Evolutionary conservation across 2,329 filamentous ascomycete genomes (phyloP).

Genomic region (Lasiodiplodia sp.): DNA sequence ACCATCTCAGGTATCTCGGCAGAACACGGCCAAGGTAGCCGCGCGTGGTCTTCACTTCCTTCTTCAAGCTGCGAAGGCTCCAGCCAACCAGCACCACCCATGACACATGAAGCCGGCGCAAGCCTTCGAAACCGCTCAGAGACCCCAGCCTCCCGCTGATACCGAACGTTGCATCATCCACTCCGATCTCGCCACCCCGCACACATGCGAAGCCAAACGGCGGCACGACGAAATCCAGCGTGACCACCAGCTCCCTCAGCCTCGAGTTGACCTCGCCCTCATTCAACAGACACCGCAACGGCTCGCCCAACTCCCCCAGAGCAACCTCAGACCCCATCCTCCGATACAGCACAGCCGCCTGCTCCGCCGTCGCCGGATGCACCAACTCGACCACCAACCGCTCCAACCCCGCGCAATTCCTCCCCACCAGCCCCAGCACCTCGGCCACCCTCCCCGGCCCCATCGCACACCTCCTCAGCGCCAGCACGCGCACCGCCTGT

Average conservation of each 20-base stretch:
- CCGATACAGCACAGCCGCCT: no score
- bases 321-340: neutral
- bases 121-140: neutral
- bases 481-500: neutral
- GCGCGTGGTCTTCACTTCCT: neutral
- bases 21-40: neutral
- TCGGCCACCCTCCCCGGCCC: neutral
- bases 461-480: neutral
- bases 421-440: neutral
- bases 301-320: neutral
- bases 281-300: neutral
- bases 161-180: neutral
- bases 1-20: neutral
- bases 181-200: neutral
- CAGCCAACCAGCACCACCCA: constrained; percentile 1
- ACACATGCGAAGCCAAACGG: neutral
- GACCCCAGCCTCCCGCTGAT: neutral
- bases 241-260: neutral
- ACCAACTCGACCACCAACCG: neutral
- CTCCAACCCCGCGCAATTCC: neutral
- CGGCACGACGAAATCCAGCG: constrained; percentile 2
- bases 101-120: neutral
- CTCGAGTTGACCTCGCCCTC: neutral
- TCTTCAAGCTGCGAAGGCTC: neutral
- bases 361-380: neutral